These are phyloP conservation scores for Amphicarpaea edgeworthii DNA, from an alignment of 306 rosid genomes.

Conservation along the genomic window DNA sequence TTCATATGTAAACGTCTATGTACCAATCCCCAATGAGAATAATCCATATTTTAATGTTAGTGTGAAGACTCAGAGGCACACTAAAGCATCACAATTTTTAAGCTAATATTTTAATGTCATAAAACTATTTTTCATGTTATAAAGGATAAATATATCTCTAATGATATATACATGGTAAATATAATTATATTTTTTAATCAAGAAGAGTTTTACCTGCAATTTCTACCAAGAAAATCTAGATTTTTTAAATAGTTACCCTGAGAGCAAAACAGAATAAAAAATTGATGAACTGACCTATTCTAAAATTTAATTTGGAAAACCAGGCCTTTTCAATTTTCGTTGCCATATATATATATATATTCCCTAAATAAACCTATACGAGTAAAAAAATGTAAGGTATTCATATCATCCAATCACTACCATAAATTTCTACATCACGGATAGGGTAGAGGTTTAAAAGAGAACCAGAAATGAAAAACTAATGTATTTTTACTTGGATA, in stretches of 20 bases:
- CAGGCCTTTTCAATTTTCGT: background rate
- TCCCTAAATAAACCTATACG: background rate
- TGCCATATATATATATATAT: background rate
- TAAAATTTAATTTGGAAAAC: conserved; percentile 16
- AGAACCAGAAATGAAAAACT: background rate
- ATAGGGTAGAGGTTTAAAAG: background rate
- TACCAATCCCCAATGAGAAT: too few species aligned
- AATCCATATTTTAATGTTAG: too few species aligned
- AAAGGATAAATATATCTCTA: too few species aligned
- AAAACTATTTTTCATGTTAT: too few species aligned
- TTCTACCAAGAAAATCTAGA: too few species aligned
- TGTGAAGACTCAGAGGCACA: too few species aligned
- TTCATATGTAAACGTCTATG: too few species aligned
- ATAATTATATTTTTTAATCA: too few species aligned
- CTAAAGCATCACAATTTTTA: too few species aligned
- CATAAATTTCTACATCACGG: conserved; percentile 25
- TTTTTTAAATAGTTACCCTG: background rate
- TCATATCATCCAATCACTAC: conserved; percentile 17
- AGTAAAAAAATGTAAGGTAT: background rate
- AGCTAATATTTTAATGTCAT: too few species aligned
- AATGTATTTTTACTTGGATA: background rate
- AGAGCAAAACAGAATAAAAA: background rate
- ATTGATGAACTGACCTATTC: background rate
- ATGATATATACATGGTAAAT: too few species aligned
- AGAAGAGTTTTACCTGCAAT: too few species aligned